Conservation (phyloP, 257 asterid species). For the Jasminum sambac region DNA sequence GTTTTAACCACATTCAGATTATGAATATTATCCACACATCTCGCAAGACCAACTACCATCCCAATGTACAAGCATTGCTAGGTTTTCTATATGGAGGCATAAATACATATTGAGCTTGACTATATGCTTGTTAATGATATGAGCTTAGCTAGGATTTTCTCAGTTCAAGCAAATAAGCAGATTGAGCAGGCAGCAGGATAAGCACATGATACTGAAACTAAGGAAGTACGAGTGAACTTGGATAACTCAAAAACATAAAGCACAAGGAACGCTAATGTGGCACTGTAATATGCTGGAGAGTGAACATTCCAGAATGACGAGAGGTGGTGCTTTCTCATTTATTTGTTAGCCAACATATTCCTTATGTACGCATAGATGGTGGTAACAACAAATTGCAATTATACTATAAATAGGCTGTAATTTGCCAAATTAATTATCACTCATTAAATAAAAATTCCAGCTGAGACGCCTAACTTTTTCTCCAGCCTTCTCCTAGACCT, state of each 20-base stretch:
- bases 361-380: no score
- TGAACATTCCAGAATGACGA: background rate
- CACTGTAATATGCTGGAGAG: background rate
- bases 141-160: conserved; percentile 16
- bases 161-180: conserved; percentile 10
- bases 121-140: background rate
- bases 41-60: no score
- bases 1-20: no score
- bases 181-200: background rate
- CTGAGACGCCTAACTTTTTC: background rate
- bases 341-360: background rate
- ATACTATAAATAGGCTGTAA: no score
- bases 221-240: background rate
- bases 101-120: conserved; percentile 1
- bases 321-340: background rate
- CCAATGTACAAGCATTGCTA: no score
- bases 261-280: background rate
- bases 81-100: no score
- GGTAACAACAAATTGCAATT: no score
- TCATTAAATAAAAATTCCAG: background rate
- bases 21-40: no score
- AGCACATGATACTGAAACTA: background rate
- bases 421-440: no score
- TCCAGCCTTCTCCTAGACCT: background rate
- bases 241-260: background rate